Evolutionary conservation across 495 filamentous ascomycete genomes (phyloP).

Genomic region (Penicillium argentinense): DNA sequence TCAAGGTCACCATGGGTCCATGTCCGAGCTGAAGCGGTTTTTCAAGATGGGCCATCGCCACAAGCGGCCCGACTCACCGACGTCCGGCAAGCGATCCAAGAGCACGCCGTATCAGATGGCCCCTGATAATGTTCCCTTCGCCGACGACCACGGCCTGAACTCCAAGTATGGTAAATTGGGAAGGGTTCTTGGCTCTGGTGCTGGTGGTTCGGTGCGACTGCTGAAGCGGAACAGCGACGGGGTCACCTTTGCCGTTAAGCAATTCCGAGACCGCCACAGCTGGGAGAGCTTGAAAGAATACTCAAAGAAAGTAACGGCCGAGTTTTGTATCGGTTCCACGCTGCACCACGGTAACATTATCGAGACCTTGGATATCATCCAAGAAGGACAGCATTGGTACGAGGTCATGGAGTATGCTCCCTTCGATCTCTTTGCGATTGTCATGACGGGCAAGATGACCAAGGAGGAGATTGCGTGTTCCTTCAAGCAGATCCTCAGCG

Average conservation of each 20-base stretch:
- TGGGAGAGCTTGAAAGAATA: conserved; percentile 96
- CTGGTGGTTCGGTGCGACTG: conserved; percentile 90
- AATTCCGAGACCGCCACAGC: conserved; percentile 88
- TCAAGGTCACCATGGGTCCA: conserved; percentile 66
- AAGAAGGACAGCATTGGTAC: conserved; percentile 94
- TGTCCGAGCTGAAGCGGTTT: conserved; percentile 93
- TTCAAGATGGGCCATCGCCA: conserved; percentile 71
- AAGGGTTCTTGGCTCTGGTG: conserved; percentile 88
- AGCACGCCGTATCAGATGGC: conserved; percentile 59
- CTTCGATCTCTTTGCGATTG: conserved; percentile 93
- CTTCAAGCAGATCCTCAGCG: conserved; percentile 92
- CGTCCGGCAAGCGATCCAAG: conserved; percentile 42
- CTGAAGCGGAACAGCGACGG: conserved; percentile 90
- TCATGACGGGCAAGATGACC: conserved; percentile 99
- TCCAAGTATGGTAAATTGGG: conserved; percentile 95
- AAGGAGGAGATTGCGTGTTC: conserved; percentile 87
- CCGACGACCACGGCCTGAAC: conserved; percentile 86
- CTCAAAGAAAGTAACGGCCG: conserved; percentile 98
- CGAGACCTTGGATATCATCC: conserved; percentile 94
- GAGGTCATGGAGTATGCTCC: conserved; percentile 99
- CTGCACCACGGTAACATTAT: conserved; percentile 98
- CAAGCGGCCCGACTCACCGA: conserved; percentile 66
- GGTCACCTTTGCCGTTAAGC: conserved; percentile 94
- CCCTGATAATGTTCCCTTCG: conserved; percentile 75
- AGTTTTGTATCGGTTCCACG: conserved; percentile 97